Evolutionary conservation across 257 asterid species (phyloP).

Genomic region (Mentha longifolia): DNA sequence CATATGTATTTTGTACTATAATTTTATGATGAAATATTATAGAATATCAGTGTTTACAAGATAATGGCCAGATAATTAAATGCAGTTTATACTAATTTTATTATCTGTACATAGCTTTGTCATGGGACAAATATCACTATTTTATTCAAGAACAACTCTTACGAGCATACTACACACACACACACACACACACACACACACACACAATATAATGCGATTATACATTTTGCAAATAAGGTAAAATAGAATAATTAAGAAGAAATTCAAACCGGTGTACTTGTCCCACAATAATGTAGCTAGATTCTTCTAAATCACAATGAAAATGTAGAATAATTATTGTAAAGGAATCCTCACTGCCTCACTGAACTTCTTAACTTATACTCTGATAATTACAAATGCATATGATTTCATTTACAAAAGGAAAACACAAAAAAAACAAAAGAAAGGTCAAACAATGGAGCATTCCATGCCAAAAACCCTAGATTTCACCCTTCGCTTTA

Average conservation of each 20-base stretch:
- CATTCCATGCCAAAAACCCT: not conserved
- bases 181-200: no score
- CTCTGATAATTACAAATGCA: constrained; percentile 15
- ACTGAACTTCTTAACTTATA: no score
- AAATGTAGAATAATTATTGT: not conserved
- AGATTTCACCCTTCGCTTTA: not conserved
- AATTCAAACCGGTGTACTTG: not conserved
- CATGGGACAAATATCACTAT: not conserved
- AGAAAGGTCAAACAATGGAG: constrained; percentile 12
- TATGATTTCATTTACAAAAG: not conserved
- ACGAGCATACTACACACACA: not conserved
- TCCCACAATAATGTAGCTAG: not conserved
- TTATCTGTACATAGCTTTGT: no score
- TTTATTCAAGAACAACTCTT: not conserved
- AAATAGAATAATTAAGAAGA: not conserved
- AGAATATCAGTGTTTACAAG: not conserved
- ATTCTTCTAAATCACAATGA: not conserved
- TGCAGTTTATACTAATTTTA: no score
- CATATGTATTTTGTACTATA: no score
- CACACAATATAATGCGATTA: not conserved
- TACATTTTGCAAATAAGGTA: not conserved
- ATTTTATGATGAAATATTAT: not conserved
- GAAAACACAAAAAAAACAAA: constrained; percentile 25
- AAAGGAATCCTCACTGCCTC: not conserved
- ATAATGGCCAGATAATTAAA: not conserved